Base-by-base conservation (phyloP, 116 monocot species). In the Zostera marina region DNA sequence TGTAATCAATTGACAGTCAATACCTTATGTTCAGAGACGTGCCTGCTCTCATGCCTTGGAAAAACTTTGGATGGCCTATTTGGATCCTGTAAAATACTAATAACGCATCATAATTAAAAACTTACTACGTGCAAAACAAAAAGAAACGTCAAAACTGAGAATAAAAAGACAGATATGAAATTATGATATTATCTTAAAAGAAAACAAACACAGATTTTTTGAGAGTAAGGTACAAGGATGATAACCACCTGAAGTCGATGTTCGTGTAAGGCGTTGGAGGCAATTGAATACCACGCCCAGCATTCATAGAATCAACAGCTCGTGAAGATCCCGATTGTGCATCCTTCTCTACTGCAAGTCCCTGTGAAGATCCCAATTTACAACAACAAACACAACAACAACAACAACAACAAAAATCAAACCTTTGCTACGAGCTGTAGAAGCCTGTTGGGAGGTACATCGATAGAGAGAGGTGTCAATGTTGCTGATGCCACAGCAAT, bases 21-120 rank as follows among this genome's bases (percentile, higher is more conserved):
- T 81, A 85, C 93, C 88, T 93, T 93, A 59, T 93, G 93, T 54
- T 93, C 88, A 4, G 93, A 88, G 38, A 93, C 63, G 65, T 88
- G 93, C 24, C 74, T 76, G 1, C 68, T 73, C 52, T 93, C 93
- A 53, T 93, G 81, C 64, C 88, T 88, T 19, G 79, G 66, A 49
- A 88, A 93, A 64, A 41, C 75, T 74, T 84, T 93, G 53, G 84
- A 83, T 62, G 81, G 56, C 26, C 88, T 79, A 70, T 81, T 93
- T 41, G 49, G 52, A 38, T 88, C 93, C 64, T 75, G 88, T 42
- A 81, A 58, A 13, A 47, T 54, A 77, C 88, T 87, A 62, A 48
- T 63, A 66, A 41, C 38, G 11, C 10, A 23, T 59, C 20, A 43
- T 8, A 24, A 41, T 21, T 59, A 23, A 41, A 59, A 59, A 17